Evolutionary conservation across 495 filamentous ascomycete species (phyloP).

Genomic region (Penicillium ochrochloron): DNA sequence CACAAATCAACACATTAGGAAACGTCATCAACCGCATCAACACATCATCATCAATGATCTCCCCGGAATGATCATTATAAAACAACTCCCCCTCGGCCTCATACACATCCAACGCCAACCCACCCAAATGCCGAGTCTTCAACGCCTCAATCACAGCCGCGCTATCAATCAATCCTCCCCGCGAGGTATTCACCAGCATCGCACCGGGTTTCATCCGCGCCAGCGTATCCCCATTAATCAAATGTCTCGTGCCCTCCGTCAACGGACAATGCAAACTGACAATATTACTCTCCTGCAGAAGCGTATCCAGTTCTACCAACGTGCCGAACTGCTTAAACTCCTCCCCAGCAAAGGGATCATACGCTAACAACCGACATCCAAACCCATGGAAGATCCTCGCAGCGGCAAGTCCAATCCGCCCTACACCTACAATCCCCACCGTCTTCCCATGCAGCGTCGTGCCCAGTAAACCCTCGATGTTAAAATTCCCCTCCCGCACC

Average conservation of each 20-base stretch:
- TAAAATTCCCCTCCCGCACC: constrained; percentile 74
- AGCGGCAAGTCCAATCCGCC: constrained; percentile 43
- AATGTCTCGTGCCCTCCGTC: constrained; percentile 59
- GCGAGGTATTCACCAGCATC: constrained; percentile 68
- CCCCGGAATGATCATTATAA: constrained; percentile 67
- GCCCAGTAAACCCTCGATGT: constrained; percentile 66
- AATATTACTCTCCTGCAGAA: constrained; percentile 62
- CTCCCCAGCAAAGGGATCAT: constrained; percentile 55
- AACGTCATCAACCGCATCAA: constrained; percentile 72
- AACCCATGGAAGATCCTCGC: constrained; percentile 60
- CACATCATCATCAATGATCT: constrained; percentile 72
- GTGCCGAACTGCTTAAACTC: constrained; percentile 56
- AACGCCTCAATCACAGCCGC: constrained; percentile 62
- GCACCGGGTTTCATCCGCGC: constrained; percentile 61
- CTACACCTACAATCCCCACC: constrained; percentile 45
- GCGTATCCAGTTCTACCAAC: constrained; percentile 56
- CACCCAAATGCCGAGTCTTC: constrained; percentile 64
- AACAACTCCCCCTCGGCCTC: constrained; percentile 74
- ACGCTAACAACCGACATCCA: constrained; percentile 63
- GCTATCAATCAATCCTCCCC: constrained; percentile 66
- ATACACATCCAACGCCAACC: constrained; percentile 83
- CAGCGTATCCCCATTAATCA: constrained; percentile 61
- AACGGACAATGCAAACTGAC: constrained; percentile 70
- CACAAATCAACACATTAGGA: constrained; percentile 69
- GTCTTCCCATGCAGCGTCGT: constrained; percentile 64